These are phyloP conservation scores for Saxophila tyrrhenica DNA, from an alignment of 495 filamentous ascomycete genomes.

Conservation along the genomic window DNA sequence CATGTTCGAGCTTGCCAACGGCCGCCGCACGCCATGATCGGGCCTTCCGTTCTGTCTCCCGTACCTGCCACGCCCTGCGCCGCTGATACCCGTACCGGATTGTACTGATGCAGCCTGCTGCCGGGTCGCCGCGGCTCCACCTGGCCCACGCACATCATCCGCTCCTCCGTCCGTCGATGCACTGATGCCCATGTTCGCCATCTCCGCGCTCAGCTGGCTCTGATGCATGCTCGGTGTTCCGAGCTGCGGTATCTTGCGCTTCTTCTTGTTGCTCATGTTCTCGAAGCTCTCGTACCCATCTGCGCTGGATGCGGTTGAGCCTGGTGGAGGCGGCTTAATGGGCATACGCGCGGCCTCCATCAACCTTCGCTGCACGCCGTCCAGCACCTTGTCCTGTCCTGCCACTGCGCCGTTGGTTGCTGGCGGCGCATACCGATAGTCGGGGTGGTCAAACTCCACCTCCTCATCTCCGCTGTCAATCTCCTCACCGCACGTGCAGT, in stretches of 20 bases:
- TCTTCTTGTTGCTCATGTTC: conserved; percentile 99
- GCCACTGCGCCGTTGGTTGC: conserved; percentile 1
- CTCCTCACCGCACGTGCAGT: conserved; percentile 19
- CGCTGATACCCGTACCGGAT: conserved; percentile 52
- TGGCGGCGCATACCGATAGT: conserved; percentile 21
- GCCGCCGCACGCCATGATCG: conserved; percentile 48
- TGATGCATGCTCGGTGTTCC: conserved; percentile 55
- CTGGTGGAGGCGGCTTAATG: conserved; percentile 21
- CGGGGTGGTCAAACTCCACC: conserved; percentile 23
- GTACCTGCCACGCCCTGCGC: conserved; percentile 68
- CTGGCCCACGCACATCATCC: not conserved
- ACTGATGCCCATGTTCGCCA: conserved; percentile 48
- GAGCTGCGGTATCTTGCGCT: conserved; percentile 92
- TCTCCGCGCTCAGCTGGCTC: conserved; percentile 48
- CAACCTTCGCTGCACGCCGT: conserved; percentile 10
- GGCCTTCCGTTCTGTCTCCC: conserved; percentile 40
- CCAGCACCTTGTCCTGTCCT: conserved; percentile 9
- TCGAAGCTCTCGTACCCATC: conserved; percentile 97
- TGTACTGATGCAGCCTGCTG: conserved; percentile 34
- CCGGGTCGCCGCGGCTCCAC: conserved; percentile 27
- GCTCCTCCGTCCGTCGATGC: conserved; percentile 18
- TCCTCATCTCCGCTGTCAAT: conserved; percentile 18
- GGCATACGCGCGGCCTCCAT: conserved; percentile 5
- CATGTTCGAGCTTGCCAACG: conserved; percentile 37
- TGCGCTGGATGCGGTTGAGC: conserved; percentile 34